These are phyloP conservation scores for Andalucia godoyi DNA, from an alignment of 78 protist species.

Conservation along the genomic window DNA sequence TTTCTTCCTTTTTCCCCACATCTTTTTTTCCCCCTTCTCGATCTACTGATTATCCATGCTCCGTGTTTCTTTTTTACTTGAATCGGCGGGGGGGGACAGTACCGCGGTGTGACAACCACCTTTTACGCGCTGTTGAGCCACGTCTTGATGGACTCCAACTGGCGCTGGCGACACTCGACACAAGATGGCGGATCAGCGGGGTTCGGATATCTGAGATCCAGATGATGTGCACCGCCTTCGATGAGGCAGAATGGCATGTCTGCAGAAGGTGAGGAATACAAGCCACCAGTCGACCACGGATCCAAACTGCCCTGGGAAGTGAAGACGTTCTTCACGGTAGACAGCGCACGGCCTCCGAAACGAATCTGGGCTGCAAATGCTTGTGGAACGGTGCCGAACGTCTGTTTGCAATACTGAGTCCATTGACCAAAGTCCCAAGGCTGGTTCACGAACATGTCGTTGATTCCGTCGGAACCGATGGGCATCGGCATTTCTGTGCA, in stretches of 20 bases:
- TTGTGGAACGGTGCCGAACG: constrained; percentile 20
- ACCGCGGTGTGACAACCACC: too few relatives aligned
- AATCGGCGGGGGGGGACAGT: too few relatives aligned
- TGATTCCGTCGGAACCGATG: constrained; percentile 11
- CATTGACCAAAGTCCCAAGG: background rate
- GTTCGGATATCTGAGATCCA: constrained; percentile 40
- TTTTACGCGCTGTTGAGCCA: too few relatives aligned
- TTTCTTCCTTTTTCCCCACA: too few relatives aligned
- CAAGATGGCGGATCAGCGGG: constrained; percentile 24
- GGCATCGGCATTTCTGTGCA: constrained; percentile 58
- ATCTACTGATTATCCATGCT: too few relatives aligned
- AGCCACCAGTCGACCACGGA: constrained; percentile 60
- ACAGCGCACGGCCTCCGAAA: constrained; percentile 1
- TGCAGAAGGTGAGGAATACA: background rate
- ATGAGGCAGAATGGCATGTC: too few relatives aligned
- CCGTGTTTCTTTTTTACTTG: too few relatives aligned
- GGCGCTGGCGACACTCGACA: too few relatives aligned
- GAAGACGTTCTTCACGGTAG: constrained; percentile 31
- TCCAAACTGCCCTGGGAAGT: constrained; percentile 46
- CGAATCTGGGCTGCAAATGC: constrained; percentile 16
- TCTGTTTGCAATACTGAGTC: constrained; percentile 6
- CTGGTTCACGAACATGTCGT: constrained; percentile 28
- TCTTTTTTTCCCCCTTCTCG: too few relatives aligned
- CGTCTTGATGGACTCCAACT: too few relatives aligned
- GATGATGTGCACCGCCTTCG: constrained; percentile 73